Base-by-base conservation (phyloP, 306 rosid genomes). In the Dalbergia cultrata region DNA sequence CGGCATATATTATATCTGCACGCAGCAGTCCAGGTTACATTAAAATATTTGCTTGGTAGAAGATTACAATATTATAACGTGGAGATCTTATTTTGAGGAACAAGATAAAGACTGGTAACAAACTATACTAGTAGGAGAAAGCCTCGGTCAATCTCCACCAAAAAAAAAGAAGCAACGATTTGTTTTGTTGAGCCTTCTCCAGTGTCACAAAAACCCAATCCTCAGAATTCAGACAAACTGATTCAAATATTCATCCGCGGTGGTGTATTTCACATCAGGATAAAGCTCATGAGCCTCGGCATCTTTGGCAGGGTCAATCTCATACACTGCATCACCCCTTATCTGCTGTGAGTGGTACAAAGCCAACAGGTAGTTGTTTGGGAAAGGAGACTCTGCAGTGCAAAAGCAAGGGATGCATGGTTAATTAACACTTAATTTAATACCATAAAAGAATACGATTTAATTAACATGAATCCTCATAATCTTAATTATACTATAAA, bases 201-300 rank as follows among this genome's bases (percentile, higher is more conserved):
- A 6, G 0, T 14, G 34, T 18, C 6, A 14, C 6, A 69, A 5
- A 39, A 59, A 17, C 9, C 5, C 65, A 35, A n/a, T 60, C 16
- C 47, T 75, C 37, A 74, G n/a, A 59, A 2, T n/a, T 82, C 70
- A 87, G 52, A 89, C 74, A 45, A 89, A 80, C 19, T 80, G 83
- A 34, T 82, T 13, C 59, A 86, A 49, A 64, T 77, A 85, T 22
- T 82, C 76, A 5, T 85, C 84, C 0, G 64, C 47, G 2, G 84
- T 87, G 12, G 85, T 83, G 87, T 87, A 87, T 66, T 85, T 81
- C 4, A 87, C 79, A 4, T 83, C 72, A 10, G 89, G 88, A 18
- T 81, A 89, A 41, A 82, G 67, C 7, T 81, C 84, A 18, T 68
- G 64, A 79, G 90, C 88, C 39, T 87, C 89, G 35, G 68, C 66